Evolutionary conservation across 1,139 yeast genomes (phyloP), one percentile per base, ranked within the genome.

Genomic region (Protomyces pachydermus): DNA sequence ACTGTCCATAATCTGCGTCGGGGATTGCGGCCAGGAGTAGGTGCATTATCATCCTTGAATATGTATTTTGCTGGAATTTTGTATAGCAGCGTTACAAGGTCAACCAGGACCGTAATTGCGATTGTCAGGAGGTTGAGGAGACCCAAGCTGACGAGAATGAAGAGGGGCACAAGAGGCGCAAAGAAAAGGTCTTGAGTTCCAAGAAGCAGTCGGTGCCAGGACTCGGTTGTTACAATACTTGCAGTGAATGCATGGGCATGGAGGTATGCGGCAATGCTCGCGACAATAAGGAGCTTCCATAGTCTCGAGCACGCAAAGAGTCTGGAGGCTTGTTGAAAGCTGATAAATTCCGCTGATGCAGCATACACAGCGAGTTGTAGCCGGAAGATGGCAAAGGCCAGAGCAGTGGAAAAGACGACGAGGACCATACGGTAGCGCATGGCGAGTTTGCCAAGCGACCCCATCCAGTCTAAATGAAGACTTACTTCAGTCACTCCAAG

Each of bases 151-250:
- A 86, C 78, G 12, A 80, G 64, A 56, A 82, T 76, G 67, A 86
- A 81, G 1, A 86, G 54, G 1, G 87, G 81, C 0, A 90, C 91
- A 51, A 86, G 72, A 66, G 84, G 77, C 78, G 84, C 81, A 50
- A 85, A 71, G 51, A 80, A 79, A 10, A 75, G 72, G 65, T 85
- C 90, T 67, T 85, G 84, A 8, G 87, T 74, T 0, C 96, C 96
- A 61, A 89, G 75, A 70, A 82, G 87, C 70, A 82, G 85, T 20
- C 72, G 73, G 58, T 73, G 73, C 16, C 65, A 63, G n/a, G 25
- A n/a, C 23, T 20, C 32, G n/a, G 25, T 20, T 5, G 32, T 25
- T 3, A 20, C 51, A 14, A n/a, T 12, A 18, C 51, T 14, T 34
- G 35, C 32, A 12, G 10, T 18, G 25, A 32, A 14, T 14, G 16